Percentiles rank a stretch among this genome's conserved stretches.
Evolutionary conservation across 345 rosid genomes (phyloP).

Genomic region (Eucalyptus caleyi): DNA sequence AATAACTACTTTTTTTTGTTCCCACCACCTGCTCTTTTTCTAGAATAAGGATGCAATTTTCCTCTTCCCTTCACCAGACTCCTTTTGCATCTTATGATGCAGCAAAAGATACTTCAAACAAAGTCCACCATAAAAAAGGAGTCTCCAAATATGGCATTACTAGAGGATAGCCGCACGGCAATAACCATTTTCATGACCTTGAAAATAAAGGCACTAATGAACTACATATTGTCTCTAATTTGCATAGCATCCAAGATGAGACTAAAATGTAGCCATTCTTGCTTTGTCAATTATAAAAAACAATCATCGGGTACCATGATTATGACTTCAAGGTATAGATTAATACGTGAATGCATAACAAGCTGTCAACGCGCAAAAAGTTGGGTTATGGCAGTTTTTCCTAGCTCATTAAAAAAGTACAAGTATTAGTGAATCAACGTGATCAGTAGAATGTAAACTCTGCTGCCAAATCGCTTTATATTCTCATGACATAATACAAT

Average conservation of each 20-base stretch:
- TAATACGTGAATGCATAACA: neutral
- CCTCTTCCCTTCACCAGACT: neutral
- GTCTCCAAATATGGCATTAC: neutral
- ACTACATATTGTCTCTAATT: too few species aligned
- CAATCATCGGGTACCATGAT: neutral
- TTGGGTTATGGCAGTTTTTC: neutral
- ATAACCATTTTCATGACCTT: neutral
- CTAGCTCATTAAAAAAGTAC: neutral
- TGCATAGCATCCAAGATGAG: neutral
- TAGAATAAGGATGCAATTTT: neutral
- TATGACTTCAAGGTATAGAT: neutral
- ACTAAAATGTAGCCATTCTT: neutral
- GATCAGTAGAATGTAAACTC: neutral
- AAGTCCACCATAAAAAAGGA: neutral
- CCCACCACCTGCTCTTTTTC: neutral
- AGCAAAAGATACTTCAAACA: neutral
- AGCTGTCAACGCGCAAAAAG: accelerated
- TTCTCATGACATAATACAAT: neutral
- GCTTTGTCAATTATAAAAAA: neutral
- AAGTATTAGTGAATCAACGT: neutral
- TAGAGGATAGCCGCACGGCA: accelerated
- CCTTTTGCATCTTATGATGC: neutral
- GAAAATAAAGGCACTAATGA: neutral
- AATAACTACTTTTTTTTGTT: neutral
- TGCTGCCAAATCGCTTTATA: neutral